phyloP scores from a whole-genome alignment of 2,329 filamentous ascomycete genomes.

The Neofusicoccum cordaticola region DNA sequence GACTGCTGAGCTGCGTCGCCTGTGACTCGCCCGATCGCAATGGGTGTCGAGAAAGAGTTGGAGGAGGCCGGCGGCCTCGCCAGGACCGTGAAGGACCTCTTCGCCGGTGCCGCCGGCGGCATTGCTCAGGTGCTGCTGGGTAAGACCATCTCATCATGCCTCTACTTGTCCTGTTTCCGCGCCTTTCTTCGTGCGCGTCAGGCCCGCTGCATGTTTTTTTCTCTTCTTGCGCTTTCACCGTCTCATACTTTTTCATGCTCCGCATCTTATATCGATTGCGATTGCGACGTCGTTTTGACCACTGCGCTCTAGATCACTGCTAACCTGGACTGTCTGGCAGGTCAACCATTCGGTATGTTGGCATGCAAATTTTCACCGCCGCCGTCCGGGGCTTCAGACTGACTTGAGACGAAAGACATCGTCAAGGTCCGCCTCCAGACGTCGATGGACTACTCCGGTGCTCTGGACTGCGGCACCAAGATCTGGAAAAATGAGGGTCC shows the following conservation, averaged over 20 bases:
- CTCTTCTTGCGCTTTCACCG: neutral
- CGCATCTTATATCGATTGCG: neutral
- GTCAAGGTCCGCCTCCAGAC: slow-evolving; percentile 98
- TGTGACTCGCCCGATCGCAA: slow-evolving; percentile 19
- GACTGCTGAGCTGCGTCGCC: neutral
- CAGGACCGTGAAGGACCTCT: slow-evolving; percentile 75
- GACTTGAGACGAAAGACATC: slow-evolving; percentile 61
- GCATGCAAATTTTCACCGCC: neutral
- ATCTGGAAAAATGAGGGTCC: slow-evolving; percentile 89
- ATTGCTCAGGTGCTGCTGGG: slow-evolving; percentile 91
- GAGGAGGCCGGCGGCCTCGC: slow-evolving; percentile 35
- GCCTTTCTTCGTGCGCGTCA: neutral
- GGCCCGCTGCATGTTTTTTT: neutral
- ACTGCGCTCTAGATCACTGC: neutral
- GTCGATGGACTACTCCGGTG: slow-evolving; percentile 73
- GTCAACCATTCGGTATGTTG: slow-evolving; percentile 63
- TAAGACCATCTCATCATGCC: slow-evolving; percentile 46
- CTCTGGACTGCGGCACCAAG: slow-evolving; percentile 73
- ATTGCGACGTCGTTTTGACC: too few relatives aligned
- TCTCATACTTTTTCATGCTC: neutral
- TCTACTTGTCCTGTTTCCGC: neutral
- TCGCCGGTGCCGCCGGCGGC: slow-evolving; percentile 85
- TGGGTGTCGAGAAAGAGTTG: slow-evolving; percentile 39
- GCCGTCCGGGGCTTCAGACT: slow-evolving; percentile 18
- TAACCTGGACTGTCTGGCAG: slow-evolving; percentile 34